These are phyloP conservation scores for Cubamyces lactineus DNA, from an alignment of 768 basidiomycete genomes.

Conservation along the genomic window DNA sequence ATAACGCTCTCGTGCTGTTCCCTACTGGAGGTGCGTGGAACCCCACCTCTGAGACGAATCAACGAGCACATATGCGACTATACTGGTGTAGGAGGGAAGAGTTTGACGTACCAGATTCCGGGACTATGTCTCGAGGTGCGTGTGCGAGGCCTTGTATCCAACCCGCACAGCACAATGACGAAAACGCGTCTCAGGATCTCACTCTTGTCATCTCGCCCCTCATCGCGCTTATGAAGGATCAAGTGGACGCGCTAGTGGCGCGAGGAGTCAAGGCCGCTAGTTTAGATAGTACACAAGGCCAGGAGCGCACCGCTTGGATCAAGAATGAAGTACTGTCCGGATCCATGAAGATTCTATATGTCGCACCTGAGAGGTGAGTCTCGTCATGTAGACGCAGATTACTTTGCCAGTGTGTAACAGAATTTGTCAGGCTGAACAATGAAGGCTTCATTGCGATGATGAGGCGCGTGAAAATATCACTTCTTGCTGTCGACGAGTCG, in stretches of 20 bases:
- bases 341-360: slow-evolving; percentile 50
- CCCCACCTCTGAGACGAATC: neutral
- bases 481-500: slow-evolving; percentile 54
- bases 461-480: slow-evolving; percentile 43
- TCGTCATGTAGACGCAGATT: neutral
- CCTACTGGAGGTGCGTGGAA: slow-evolving; percentile 41
- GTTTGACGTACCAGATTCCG: slow-evolving; percentile 45
- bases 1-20: slow-evolving; percentile 46
- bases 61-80: neutral
- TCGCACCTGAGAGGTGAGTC: slow-evolving; percentile 47
- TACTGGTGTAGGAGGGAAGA: slow-evolving; percentile 38
- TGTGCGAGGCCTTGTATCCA: neutral
- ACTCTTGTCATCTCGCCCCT: slow-evolving; percentile 93
- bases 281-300: slow-evolving; percentile 43
- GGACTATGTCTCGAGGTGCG: slow-evolving; percentile 42
- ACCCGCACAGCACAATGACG: neutral
- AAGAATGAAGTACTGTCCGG: slow-evolving; percentile 42
- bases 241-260: slow-evolving; percentile 67
- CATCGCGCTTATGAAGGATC: slow-evolving; percentile 88
- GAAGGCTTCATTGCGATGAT: slow-evolving; percentile 50
- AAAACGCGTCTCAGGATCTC: slow-evolving; percentile 53
- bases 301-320: slow-evolving; percentile 38
- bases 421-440: slow-evolving; percentile 43
- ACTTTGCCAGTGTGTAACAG: neutral
- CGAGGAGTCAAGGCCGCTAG: slow-evolving; percentile 70